Evolutionary conservation across 768 basidiomycete species (phyloP).

Genomic region (Boletus coccyginus): DNA sequence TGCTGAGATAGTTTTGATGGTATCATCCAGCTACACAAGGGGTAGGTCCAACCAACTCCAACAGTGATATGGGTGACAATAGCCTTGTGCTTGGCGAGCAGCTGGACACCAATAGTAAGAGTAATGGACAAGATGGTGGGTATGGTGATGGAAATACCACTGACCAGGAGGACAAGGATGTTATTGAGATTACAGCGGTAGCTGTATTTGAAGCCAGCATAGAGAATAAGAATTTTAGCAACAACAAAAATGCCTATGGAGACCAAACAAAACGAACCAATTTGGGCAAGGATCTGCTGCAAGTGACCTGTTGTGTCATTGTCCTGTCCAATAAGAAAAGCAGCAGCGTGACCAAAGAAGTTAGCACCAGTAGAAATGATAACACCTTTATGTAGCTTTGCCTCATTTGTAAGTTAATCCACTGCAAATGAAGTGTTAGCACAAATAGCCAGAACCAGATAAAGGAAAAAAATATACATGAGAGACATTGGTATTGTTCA

Average conservation of each 20-base stretch:
- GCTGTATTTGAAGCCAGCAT: slow-evolving; percentile 84
- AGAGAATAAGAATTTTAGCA: slow-evolving; percentile 91
- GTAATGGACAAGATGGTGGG: slow-evolving; percentile 98
- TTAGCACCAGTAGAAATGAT: slow-evolving; percentile 98
- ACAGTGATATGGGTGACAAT: slow-evolving; percentile 97
- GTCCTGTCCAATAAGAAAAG: slow-evolving; percentile 94
- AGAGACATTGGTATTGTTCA: no score
- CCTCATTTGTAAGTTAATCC: no score
- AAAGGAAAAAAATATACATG: no score
- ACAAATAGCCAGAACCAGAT: no score
- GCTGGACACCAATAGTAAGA: slow-evolving; percentile 97
- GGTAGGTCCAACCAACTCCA: no score
- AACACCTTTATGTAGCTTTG: slow-evolving; percentile 29
- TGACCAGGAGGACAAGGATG: slow-evolving; percentile 97
- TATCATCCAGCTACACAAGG: no score
- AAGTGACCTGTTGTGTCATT: slow-evolving; percentile 98
- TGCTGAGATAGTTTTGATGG: no score
- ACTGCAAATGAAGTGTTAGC: no score
- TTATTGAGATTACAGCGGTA: slow-evolving; percentile 96
- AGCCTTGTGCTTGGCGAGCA: slow-evolving; percentile 98
- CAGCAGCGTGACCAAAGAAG: slow-evolving; percentile 94
- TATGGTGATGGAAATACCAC: slow-evolving; percentile 99
- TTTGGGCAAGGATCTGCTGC: slow-evolving; percentile 97
- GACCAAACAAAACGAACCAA: slow-evolving; percentile 93
- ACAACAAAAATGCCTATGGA: slow-evolving; percentile 95